Conservation (phyloP, 495 filamentous ascomycete species). For the Cercophora sp. region DNA sequence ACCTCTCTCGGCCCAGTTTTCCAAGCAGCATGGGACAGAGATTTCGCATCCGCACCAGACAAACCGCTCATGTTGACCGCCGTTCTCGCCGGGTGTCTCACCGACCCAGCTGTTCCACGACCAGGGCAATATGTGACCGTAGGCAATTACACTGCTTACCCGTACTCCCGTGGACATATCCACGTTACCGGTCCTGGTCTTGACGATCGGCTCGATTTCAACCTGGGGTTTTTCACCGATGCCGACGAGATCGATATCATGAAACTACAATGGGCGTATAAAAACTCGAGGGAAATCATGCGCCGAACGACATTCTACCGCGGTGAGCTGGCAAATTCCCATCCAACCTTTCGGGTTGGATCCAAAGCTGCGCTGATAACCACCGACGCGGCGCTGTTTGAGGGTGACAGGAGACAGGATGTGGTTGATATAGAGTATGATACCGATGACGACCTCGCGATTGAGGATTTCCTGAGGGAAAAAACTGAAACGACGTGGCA, state of each 20-base stretch:
- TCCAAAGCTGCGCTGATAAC: slow-evolving; percentile 39
- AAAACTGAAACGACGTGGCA: slow-evolving; percentile 24
- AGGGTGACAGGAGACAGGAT: slow-evolving; percentile 9
- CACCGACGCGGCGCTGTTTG: slow-evolving; percentile 28
- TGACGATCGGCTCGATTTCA: slow-evolving; percentile 35
- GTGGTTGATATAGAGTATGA: slow-evolving; percentile 22
- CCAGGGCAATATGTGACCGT: slow-evolving; percentile 21
- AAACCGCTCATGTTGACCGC: slow-evolving; percentile 37
- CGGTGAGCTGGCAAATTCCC: slow-evolving; percentile 46
- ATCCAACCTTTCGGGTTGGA: slow-evolving; percentile 48
- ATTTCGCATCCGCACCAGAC: slow-evolving; percentile 38
- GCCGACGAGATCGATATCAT: slow-evolving; percentile 36
- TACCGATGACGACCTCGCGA: slow-evolving; percentile 46
- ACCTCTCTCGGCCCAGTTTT: slow-evolving; percentile 38
- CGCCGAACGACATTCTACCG: slow-evolving; percentile 49
- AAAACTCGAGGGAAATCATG: slow-evolving; percentile 52
- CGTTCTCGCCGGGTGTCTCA: slow-evolving; percentile 24
- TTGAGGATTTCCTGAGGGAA: slow-evolving; percentile 16
- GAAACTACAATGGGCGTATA: slow-evolving; percentile 50
- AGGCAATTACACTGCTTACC: slow-evolving; percentile 44
- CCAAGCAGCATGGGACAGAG: slow-evolving; percentile 39
- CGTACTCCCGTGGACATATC: slow-evolving; percentile 52
- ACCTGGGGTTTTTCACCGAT: slow-evolving; percentile 43
- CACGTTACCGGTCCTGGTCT: slow-evolving; percentile 47
- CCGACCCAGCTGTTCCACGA: background rate